Evolutionary conservation across 495 filamentous ascomycete genomes (phyloP), one percentile per base, ranked within the genome.

Genomic region (Oleoguttula mirabilis): DNA sequence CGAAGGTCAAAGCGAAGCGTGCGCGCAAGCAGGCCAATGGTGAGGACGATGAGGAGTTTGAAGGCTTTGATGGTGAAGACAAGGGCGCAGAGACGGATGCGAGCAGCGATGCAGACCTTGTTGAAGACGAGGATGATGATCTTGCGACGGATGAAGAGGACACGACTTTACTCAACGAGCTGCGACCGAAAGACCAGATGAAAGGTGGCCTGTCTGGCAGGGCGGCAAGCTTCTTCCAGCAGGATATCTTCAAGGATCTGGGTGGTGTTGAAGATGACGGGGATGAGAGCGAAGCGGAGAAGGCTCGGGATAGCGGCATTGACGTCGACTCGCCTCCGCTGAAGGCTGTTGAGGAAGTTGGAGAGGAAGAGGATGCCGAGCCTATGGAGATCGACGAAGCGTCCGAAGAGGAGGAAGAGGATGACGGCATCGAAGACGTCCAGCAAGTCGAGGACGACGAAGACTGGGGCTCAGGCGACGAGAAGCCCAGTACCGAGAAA

Each of bases 181-280:
- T 82, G 23, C 66, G 76, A 35, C 60, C 58, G 14, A 56, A 66
- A 21, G 61, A 50, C 22, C 67, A 65, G 36, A 53, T 60, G 3
- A 50, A 62, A 20, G 64, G 64, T 8, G 74, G 72, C 4, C 67
- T 98, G 7, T 88, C 85, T 7, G 88, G 82, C 58, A 75, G 82
- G 43, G 90, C 90, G 14, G 69, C 77, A 5, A 65, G 80, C 37
- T 99, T 99, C 64, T 99, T 99, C 55, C 80, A 82, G 47, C 92
- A 96, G 55, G 92, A 93, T 47, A 81, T 96, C 41, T 96, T 99
- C 66, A 78, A 86, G 50, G 80, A 73, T 22, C 75, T 96, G 47
- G 75, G 69, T 12, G 80, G 67, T 3, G 55, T 79, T 10, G 60
- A 71, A 17, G 68, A 71, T 21, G 71, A 67, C 38, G 58, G 54